Percentiles rank a stretch among this genome's conserved stretches.
These are phyloP conservation scores for Quercus ilex DNA, from an alignment of 306 rosid genomes.

Conservation along the genomic window DNA sequence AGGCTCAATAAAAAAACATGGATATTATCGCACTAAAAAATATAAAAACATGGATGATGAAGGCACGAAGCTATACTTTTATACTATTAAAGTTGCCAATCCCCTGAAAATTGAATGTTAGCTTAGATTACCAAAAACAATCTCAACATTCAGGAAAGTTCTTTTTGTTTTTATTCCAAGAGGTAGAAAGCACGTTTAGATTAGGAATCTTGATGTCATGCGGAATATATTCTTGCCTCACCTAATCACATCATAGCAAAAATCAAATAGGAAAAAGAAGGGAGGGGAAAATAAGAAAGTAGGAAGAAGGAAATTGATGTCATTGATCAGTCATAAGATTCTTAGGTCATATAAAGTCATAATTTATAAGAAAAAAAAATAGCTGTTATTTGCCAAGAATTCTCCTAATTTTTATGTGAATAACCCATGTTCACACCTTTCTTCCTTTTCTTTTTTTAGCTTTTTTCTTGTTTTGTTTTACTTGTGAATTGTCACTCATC, in stretches of 20 bases:
- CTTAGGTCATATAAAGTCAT: background rate
- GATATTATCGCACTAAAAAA: background rate
- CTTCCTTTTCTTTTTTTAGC: too few relatives aligned
- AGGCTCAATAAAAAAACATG: background rate
- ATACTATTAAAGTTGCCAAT: background rate
- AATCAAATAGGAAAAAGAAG: background rate
- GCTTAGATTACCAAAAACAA: background rate
- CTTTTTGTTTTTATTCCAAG: background rate
- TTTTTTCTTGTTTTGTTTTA: too few relatives aligned
- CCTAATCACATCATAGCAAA: too few relatives aligned
- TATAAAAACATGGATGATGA: background rate
- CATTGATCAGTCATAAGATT: background rate
- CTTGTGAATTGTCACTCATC: too few relatives aligned
- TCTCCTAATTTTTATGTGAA: too few relatives aligned
- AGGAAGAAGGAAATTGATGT: background rate
- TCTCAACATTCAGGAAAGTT: background rate
- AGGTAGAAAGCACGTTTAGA: background rate
- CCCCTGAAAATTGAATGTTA: background rate
- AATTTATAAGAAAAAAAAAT: too few relatives aligned
- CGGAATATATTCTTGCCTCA: background rate
- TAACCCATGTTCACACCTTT: too few relatives aligned
- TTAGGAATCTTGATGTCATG: background rate
- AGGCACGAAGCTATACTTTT: background rate
- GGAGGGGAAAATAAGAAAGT: background rate
- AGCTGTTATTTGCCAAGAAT: too few relatives aligned